These are phyloP conservation scores for Penicillium roqueforti DNA, from an alignment of 495 filamentous ascomycete genomes.

Conservation along the genomic window DNA sequence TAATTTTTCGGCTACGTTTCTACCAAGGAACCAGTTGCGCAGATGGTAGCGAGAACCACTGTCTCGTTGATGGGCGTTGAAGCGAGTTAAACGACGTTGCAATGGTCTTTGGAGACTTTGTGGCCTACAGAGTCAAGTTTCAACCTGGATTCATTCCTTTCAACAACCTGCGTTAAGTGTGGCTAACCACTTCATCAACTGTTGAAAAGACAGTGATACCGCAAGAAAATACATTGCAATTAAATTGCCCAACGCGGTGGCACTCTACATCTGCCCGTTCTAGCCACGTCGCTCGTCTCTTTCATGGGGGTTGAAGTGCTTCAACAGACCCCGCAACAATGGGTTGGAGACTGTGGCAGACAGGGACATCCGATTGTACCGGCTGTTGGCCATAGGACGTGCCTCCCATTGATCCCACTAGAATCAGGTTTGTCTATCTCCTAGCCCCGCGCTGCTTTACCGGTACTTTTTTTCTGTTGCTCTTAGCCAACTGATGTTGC, in stretches of 20 bases:
- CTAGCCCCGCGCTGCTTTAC: neutral
- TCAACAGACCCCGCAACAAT: neutral
- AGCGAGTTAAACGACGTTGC: too few relatives aligned
- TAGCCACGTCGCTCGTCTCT: neutral
- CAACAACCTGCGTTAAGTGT: neutral
- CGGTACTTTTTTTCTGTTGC: neutral
- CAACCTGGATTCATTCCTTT: neutral
- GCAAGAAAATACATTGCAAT: neutral
- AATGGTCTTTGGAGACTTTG: too few relatives aligned
- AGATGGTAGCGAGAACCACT: slow-evolving; percentile 1
- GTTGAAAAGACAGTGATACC: neutral
- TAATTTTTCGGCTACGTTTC: neutral
- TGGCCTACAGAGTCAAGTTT: neutral
- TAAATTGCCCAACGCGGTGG: neutral
- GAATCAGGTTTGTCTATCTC: neutral
- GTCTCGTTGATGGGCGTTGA: too few relatives aligned
- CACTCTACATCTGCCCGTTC: neutral
- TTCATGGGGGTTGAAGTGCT: neutral
- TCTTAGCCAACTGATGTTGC: neutral
- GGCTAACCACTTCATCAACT: neutral
- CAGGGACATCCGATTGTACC: neutral
- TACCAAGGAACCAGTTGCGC: slow-evolving; percentile 2
- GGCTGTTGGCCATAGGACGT: neutral
- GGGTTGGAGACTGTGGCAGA: neutral
- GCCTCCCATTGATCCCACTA: neutral